These are phyloP conservation scores for Cyberlindnera amylophila DNA, from an alignment of 805 yeast species.

Conservation along the genomic window DNA sequence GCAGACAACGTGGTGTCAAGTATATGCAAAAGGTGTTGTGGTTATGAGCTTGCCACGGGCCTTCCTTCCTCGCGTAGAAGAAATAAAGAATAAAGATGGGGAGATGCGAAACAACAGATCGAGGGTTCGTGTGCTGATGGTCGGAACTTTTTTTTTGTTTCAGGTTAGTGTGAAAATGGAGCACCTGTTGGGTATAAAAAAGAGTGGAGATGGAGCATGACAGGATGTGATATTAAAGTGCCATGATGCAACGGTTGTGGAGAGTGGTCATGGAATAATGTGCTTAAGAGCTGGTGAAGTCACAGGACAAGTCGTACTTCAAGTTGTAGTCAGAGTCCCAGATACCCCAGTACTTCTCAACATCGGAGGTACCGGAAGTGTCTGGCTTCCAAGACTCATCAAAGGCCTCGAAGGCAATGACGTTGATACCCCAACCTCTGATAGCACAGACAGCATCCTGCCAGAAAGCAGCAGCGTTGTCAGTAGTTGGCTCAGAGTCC, in stretches of 20 bases:
- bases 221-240: neutral
- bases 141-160: too few relatives aligned
- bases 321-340: constrained; percentile 49
- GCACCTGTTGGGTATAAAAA: neutral
- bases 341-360: constrained; percentile 95
- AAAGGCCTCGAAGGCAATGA: constrained; percentile 88
- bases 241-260: too few relatives aligned
- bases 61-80: neutral
- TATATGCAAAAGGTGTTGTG: neutral
- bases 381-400: constrained; percentile 97
- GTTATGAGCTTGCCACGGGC: neutral
- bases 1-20: too few relatives aligned
- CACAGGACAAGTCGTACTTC: constrained; percentile 47
- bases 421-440: constrained; percentile 94
- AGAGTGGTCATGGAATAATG: too few relatives aligned
- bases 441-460: constrained; percentile 86
- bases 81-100: neutral
- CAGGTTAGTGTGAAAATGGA: too few relatives aligned
- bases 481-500: constrained; percentile 60
- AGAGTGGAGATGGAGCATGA: neutral
- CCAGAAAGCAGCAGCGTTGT: constrained; percentile 80
- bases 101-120: too few relatives aligned
- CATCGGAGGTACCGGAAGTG: constrained; percentile 79
- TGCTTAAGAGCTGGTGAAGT: constrained; percentile 31
- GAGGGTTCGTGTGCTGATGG: neutral